Evolutionary conservation across 2,329 filamentous ascomycete genomes (phyloP), one percentile per base, ranked within the genome.

Genomic region (Sphaerostilbella broomeana): DNA sequence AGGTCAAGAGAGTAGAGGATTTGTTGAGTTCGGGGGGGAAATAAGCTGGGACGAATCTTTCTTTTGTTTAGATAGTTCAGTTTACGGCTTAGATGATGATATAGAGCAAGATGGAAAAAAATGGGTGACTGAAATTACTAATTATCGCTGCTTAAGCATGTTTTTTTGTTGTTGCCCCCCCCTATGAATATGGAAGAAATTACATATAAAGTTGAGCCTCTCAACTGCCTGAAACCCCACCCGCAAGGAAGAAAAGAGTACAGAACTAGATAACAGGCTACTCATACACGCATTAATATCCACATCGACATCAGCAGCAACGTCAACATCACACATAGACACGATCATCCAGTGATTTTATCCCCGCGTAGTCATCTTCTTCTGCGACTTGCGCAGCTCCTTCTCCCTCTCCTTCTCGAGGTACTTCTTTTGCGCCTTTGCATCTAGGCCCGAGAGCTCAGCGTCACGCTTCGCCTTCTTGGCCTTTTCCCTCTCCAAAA

Each of bases 381-480:
- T 77, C 49, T 68, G 63, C 20, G 61, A 61, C 61, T 68, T 73
- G 53, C 73, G 72, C 55, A 73, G 43, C 63, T 84, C 82, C 73
- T 82, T 86, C 58, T 87, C 82, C 52, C 73, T 77, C 71, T 90
- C 85, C 63, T 79, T 84, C 52, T 89, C 85, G 40, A 90, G 72
- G 59, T 80, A 90, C 67, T 86, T 88, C 70, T 86, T 85, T 72
- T 90, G 86, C 45, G 84, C 83, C 63, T 89, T 87, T 40, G 86
- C 84, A 54, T 82, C 83, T 54, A 90, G 73, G 10, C 74, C 73
- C 55, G 81, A 84, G 48, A 92, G 73, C 58, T 89, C 80, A 51
- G 81, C 79, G 54, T 95, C 90, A 38, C 89, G 78, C 75, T 97
- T 94, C 55, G 84, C 79, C 69, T 95, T 95, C 65, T 83, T 89